Evolutionary conservation across 1,284 basidiomycete genomes (phyloP).

Genomic region (Phenoliferia sp.): DNA sequence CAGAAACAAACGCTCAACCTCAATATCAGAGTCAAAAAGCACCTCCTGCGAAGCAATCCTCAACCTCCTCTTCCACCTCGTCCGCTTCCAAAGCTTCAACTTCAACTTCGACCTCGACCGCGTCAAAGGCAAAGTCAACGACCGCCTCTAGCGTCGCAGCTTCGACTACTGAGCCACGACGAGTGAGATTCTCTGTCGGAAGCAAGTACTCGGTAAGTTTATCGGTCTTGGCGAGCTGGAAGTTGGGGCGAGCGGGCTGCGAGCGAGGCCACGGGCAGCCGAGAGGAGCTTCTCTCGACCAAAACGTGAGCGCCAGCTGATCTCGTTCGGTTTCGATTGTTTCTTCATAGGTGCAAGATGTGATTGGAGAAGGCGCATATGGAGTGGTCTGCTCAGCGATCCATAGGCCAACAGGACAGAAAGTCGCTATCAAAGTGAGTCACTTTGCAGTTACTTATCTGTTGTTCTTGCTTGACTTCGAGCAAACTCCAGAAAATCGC

Average conservation of each 20-base stretch:
- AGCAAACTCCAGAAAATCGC: conserved; percentile 60
- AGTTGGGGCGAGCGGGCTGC: too few relatives aligned
- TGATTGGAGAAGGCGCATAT: conserved; percentile 47
- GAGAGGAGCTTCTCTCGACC: not conserved
- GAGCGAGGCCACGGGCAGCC: not conserved
- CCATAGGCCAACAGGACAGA: conserved; percentile 41
- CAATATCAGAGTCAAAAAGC: not conserved
- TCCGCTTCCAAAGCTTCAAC: not conserved
- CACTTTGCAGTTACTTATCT: conserved; percentile 36
- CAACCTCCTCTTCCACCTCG: not conserved
- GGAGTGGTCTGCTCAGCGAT: conserved; percentile 60
- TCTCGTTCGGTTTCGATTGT: not conserved
- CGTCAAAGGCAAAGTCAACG: not conserved
- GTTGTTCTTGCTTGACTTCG: conserved; percentile 30
- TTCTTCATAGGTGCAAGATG: conserved; percentile 39
- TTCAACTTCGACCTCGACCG: not conserved
- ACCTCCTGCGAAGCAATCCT: not conserved
- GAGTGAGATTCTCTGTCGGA: conserved; percentile 33
- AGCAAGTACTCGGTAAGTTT: conserved; percentile 25
- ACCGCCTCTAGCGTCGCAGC: not conserved
- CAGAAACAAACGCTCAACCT: too few relatives aligned
- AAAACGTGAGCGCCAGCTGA: not conserved
- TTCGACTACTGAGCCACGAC: not conserved
- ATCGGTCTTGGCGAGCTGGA: not conserved
- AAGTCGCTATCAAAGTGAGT: conserved; percentile 45